These are phyloP conservation scores for Termitomyces sp. DNA, from an alignment of 768 basidiomycete species.

Conservation along the genomic window DNA sequence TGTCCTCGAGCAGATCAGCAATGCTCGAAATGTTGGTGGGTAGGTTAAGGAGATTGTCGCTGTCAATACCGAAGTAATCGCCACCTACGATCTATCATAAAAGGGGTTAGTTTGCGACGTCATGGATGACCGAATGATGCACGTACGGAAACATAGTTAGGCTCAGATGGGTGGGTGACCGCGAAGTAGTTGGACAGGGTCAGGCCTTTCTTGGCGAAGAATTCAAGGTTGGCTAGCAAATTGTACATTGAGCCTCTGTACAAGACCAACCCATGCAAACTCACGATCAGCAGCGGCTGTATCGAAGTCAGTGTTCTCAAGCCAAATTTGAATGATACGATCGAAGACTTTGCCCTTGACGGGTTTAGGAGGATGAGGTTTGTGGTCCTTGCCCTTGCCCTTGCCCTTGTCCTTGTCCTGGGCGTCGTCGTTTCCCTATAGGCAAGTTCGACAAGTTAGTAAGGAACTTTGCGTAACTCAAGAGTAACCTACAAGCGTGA, in stretches of 20 bases:
- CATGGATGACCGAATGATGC: background rate
- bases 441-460: background rate
- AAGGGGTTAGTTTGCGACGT: too few relatives aligned
- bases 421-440: background rate
- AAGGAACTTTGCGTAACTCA: background rate
- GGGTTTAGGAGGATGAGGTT: background rate
- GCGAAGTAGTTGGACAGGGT: constrained; percentile 43
- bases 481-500: background rate
- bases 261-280: background rate
- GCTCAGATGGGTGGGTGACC: constrained; percentile 59
- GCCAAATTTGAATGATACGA: constrained; percentile 44
- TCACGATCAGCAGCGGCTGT: constrained; percentile 25
- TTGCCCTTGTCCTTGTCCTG: background rate
- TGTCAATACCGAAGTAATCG: constrained; percentile 35
- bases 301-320: constrained; percentile 60
- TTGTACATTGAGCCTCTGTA: background rate
- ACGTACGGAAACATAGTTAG: constrained; percentile 50
- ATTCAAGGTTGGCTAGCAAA: constrained; percentile 25
- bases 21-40: constrained; percentile 53
- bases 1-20: constrained; percentile 58
- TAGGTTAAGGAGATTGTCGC: constrained; percentile 38
- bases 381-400: background rate
- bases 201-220: constrained; percentile 50
- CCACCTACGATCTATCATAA: constrained; percentile 9
- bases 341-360: constrained; percentile 28